Evolutionary conservation across 2,329 filamentous ascomycete species (phyloP), one percentile per base, ranked within the genome.

Genomic region (Coniochaeta sp.): DNA sequence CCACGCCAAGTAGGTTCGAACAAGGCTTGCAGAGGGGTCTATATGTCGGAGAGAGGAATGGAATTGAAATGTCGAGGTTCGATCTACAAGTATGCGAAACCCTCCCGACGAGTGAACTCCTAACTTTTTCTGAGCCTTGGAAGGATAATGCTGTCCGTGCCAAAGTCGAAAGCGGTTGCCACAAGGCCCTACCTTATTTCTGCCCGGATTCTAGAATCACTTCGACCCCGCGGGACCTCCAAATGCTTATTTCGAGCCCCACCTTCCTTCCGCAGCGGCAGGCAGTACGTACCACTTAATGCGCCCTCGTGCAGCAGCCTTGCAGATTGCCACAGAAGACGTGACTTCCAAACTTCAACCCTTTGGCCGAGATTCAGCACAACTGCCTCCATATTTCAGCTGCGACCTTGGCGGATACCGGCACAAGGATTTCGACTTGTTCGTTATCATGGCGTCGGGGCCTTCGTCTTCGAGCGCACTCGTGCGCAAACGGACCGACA

Each of bases 401-500:
- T n/a, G 16, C 38, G n/a, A 19, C 34, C 9, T 43, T 17, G 38
- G 17, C 38, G 17, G 8, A n/a, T 11, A 43, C n/a, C 19, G n/a
- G 38, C n/a, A 40, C 36, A n/a, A 36, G 38, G 38, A 43, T 17
- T 9, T 4, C 38, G 17, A n/a, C 38, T 14, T 24, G 11, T 22
- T 14, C 14, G 24, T 26, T 56, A 66, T 52, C 63, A 80, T 81
- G 78, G 75, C 76, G 43, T 61, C 71, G 9, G 60, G 65, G 55
- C 38, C 63, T 31, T 63, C 66, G 4, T 63, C 72, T 17, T 85
- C 86, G 6, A 82, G 74, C 58, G 83, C 88, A 62, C 81, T 95
- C 62, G 78, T 86, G 59, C 83, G 83, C 60, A 92, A 91, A 76
- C 81, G 86, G 64, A 79, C 81, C 60, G 87, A 91, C 61, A 82